These are phyloP conservation scores for Isabelozyma rhagii DNA, from an alignment of 805 yeast genomes.

Conservation along the genomic window DNA sequence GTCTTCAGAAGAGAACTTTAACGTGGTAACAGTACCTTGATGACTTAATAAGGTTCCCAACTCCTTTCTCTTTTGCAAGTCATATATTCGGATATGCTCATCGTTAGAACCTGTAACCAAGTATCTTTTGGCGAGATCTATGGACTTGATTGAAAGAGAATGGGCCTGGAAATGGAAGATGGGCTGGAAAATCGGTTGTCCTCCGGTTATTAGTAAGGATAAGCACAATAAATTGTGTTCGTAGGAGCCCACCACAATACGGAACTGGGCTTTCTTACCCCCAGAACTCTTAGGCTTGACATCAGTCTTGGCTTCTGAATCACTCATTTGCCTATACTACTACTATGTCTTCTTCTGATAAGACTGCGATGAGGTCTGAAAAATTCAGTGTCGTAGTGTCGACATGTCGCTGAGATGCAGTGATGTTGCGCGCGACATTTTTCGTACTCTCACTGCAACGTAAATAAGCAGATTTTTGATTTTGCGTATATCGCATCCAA, in stretches of 20 bases:
- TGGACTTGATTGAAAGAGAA: constrained; percentile 77
- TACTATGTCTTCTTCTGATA: background rate
- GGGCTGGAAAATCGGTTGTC: constrained; percentile 76
- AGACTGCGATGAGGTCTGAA: background rate
- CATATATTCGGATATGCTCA: constrained; percentile 92
- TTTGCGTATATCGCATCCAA: no score
- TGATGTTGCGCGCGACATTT: background rate
- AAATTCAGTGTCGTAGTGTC: background rate
- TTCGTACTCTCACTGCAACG: background rate
- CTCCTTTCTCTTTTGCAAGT: constrained; percentile 89
- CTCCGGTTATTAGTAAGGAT: constrained; percentile 49
- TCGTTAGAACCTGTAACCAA: constrained; percentile 93
- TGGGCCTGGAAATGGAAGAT: constrained; percentile 96
- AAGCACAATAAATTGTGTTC: constrained; percentile 89
- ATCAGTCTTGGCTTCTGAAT: background rate
- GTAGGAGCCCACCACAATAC: constrained; percentile 91
- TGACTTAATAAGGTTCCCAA: constrained; percentile 88
- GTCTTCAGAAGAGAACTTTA: constrained; percentile 63
- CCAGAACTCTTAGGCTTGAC: background rate
- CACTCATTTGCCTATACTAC: background rate
- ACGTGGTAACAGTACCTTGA: constrained; percentile 78
- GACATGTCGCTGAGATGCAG: background rate
- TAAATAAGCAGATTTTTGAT: background rate
- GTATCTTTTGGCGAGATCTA: constrained; percentile 80
- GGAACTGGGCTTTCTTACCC: constrained; percentile 40